Evolutionary conservation across 2,329 filamentous ascomycete genomes (phyloP).

Genomic region (Phialophora chinensis): DNA sequence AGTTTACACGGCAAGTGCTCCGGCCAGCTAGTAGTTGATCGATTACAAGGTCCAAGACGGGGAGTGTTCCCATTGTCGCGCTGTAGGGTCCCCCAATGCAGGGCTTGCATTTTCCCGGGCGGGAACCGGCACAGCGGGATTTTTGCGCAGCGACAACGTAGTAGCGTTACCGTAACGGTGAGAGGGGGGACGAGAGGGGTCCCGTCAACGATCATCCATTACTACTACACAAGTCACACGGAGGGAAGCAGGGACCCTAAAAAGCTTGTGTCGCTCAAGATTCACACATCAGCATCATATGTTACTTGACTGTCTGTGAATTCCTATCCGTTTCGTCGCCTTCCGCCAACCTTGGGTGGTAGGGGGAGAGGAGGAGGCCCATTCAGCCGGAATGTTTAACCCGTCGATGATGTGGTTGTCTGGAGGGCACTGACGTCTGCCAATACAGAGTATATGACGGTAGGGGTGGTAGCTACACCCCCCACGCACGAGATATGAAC

Average conservation of each 20-base stretch:
- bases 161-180: not conserved
- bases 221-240: not conserved
- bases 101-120: not conserved
- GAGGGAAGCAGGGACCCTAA: not conserved
- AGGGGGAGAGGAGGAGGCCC: not conserved
- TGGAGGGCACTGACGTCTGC: slow-evolving; percentile 1
- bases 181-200: not conserved
- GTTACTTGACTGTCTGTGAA: not conserved
- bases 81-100: not conserved
- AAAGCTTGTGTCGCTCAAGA: not conserved
- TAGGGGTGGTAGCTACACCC: not conserved
- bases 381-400: slow-evolving; percentile 23
- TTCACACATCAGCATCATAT: slow-evolving; percentile 2
- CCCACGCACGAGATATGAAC: not conserved
- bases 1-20: too few species aligned
- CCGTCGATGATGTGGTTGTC: not conserved
- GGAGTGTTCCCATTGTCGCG: too few species aligned
- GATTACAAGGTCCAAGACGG: too few species aligned
- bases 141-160: slow-evolving; percentile 3
- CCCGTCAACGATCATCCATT: not conserved
- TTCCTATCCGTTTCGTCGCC: not conserved
- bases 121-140: slow-evolving; percentile 16
- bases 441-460: not conserved
- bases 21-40: too few species aligned
- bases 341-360: not conserved